Percentiles rank a stretch among this genome's conserved stretches.
Evolutionary conservation across 495 filamentous ascomycete species (phyloP).

Genomic region (Lindgomyces ingoldianus): DNA sequence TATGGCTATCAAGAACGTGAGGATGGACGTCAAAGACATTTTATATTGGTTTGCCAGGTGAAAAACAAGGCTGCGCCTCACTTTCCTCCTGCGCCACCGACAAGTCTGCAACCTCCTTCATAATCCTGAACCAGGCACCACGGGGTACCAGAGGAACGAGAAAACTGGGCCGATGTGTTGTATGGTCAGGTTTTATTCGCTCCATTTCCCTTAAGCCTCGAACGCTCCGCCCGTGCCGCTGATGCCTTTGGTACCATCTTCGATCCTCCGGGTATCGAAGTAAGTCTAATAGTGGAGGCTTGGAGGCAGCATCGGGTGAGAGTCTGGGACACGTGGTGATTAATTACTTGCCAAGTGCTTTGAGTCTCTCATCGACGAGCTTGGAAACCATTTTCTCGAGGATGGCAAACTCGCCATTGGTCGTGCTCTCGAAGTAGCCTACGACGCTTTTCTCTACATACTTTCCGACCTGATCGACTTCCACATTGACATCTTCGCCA

Average conservation of each 20-base stretch:
- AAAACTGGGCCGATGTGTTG: not conserved
- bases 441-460: slow-evolving; percentile 94
- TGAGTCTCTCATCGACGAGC: slow-evolving; percentile 71
- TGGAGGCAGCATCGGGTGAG: not conserved
- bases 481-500: slow-evolving; percentile 91
- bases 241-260: not conserved
- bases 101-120: slow-evolving; percentile 24
- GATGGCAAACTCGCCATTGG: slow-evolving; percentile 60
- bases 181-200: not conserved
- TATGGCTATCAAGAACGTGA: not conserved
- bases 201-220: not conserved
- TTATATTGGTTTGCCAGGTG: slow-evolving; percentile 8
- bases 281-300: too few relatives aligned
- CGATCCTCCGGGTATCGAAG: too few relatives aligned
- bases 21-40: not conserved
- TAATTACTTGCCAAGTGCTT: slow-evolving; percentile 20
- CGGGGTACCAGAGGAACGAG: not conserved
- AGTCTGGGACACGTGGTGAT: not conserved
- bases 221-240: not conserved
- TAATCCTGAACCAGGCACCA: slow-evolving; percentile 15
- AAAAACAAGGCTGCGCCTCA: slow-evolving; percentile 33
- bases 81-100: slow-evolving; percentile 22
- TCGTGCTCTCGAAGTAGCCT: slow-evolving; percentile 61
- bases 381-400: slow-evolving; percentile 82
- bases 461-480: slow-evolving; percentile 98